Conservation (phyloP, 371 early-diverging fungal species). For the Rhizopus arrhizus region DNA sequence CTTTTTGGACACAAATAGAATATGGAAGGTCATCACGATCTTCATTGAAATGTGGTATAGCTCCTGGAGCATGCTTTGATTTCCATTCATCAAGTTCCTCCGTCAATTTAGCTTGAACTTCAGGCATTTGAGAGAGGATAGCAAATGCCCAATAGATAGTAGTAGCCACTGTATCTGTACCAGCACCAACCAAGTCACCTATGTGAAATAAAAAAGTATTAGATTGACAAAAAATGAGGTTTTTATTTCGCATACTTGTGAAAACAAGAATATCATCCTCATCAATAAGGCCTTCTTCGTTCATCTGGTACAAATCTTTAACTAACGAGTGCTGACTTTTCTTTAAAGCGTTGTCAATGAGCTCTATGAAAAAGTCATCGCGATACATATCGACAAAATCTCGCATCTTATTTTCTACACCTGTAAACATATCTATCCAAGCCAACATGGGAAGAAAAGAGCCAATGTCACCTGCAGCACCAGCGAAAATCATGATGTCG, state of each 20-base stretch:
- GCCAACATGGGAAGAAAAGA: conserved; percentile 4
- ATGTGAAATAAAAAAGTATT: neutral
- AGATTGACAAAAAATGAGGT: neutral
- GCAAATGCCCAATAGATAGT: conserved; percentile 15
- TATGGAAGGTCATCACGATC: conserved; percentile 10
- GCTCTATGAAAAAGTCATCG: neutral
- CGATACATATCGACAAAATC: conserved; percentile 4
- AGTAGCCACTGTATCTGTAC: conserved; percentile 15
- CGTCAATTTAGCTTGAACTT: conserved; percentile 6
- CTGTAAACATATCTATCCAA: neutral
- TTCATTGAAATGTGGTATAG: neutral
- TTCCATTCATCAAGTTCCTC: conserved; percentile 17
- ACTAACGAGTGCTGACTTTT: conserved; percentile 1
- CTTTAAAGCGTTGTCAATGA: conserved; percentile 2
- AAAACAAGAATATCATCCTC: conserved; percentile 19
- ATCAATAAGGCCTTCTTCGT: conserved; percentile 17
- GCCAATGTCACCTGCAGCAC: neutral
- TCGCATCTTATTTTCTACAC: neutral
- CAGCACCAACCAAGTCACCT: conserved; percentile 18
- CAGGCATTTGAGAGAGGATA: conserved; percentile 10
- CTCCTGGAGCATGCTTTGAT: neutral
- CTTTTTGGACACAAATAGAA: conserved; percentile 10
- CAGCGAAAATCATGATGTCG: neutral
- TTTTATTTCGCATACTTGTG: conserved; percentile 9
- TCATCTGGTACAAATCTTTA: conserved; percentile 6